Percentiles rank a stretch among this genome's conserved stretches.
Conservation (phyloP, 192 early-diverging fungal genomes). For the Linnemannia zychae region DNA sequence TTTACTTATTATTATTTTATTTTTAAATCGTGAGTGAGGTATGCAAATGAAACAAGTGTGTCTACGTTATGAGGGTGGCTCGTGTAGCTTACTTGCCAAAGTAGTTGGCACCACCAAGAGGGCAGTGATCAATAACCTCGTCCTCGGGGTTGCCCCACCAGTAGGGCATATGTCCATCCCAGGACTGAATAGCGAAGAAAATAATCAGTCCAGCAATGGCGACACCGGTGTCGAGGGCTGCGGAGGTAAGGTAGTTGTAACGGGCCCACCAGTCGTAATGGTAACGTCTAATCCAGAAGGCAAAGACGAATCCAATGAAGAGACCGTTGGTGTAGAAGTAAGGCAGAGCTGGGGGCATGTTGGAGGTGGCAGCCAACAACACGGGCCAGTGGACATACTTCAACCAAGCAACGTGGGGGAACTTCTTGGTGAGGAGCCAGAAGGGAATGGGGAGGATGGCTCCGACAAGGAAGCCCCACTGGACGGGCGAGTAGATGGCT, state of each 20-base stretch:
- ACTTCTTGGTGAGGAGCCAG: slow-evolving; percentile 64
- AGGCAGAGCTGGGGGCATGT: slow-evolving; percentile 68
- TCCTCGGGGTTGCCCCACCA: slow-evolving; percentile 48
- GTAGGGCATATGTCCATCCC: slow-evolving; percentile 19
- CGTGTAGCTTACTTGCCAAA: background rate
- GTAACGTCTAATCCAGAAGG: slow-evolving; percentile 66
- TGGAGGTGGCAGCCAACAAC: slow-evolving; percentile 64
- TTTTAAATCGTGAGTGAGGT: too few relatives aligned
- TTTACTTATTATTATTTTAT: too few relatives aligned
- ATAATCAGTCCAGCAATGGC: slow-evolving; percentile 63
- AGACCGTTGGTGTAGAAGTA: slow-evolving; percentile 47
- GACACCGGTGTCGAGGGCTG: slow-evolving; percentile 72
- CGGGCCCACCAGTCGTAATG: slow-evolving; percentile 69
- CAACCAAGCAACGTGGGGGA: slow-evolving; percentile 61
- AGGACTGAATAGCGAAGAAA: slow-evolving; percentile 56
- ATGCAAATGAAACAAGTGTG: too few relatives aligned
- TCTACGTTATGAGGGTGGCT: too few relatives aligned
- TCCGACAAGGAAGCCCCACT: slow-evolving; percentile 67
- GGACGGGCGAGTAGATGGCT: slow-evolving; percentile 55
- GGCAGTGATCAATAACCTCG: slow-evolving; percentile 40
- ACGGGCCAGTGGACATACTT: slow-evolving; percentile 71
- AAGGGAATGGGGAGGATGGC: slow-evolving; percentile 69
- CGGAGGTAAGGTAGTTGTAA: slow-evolving; percentile 79
- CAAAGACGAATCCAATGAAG: slow-evolving; percentile 67
- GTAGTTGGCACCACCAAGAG: slow-evolving; percentile 30